Percentiles rank a stretch among this genome's conserved stretches.
These are phyloP conservation scores for Neolentinus lepideus DNA, from an alignment of 1,284 basidiomycete genomes.

Conservation along the genomic window DNA sequence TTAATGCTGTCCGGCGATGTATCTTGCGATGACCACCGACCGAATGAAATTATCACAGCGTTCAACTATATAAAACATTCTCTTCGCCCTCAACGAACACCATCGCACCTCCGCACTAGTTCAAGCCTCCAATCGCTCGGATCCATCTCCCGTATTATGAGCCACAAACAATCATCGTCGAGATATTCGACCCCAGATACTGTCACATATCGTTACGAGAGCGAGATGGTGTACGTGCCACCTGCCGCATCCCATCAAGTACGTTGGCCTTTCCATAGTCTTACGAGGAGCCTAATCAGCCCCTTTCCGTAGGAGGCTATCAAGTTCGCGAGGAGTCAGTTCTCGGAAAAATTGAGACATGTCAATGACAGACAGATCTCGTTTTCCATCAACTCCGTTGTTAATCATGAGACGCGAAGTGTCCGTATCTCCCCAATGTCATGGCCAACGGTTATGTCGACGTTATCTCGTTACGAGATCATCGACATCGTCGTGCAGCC, in stretches of 20 bases:
- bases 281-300: background rate
- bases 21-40: no score
- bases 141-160: background rate
- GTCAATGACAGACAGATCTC: conserved; percentile 34
- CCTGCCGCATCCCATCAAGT: conserved; percentile 41
- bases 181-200: conserved; percentile 23
- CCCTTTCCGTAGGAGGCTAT: conserved; percentile 40
- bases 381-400: conserved; percentile 33
- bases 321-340: conserved; percentile 35
- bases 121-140: background rate
- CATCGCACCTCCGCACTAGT: no score
- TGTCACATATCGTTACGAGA: conserved; percentile 42
- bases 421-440: conserved; percentile 49
- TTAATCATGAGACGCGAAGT: conserved; percentile 21
- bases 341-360: conserved; percentile 36
- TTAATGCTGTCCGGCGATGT: no score
- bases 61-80: no score
- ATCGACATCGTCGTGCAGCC: conserved; percentile 36
- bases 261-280: conserved; percentile 7
- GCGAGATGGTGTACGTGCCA: conserved; percentile 45
- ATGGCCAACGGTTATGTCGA: conserved; percentile 40
- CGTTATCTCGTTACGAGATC: conserved; percentile 45
- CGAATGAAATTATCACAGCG: no score
- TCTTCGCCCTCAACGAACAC: no score
- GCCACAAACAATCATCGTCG: background rate